Evolutionary conservation across 2,329 filamentous ascomycete genomes (phyloP).

Genomic region (Nemania sp.): DNA sequence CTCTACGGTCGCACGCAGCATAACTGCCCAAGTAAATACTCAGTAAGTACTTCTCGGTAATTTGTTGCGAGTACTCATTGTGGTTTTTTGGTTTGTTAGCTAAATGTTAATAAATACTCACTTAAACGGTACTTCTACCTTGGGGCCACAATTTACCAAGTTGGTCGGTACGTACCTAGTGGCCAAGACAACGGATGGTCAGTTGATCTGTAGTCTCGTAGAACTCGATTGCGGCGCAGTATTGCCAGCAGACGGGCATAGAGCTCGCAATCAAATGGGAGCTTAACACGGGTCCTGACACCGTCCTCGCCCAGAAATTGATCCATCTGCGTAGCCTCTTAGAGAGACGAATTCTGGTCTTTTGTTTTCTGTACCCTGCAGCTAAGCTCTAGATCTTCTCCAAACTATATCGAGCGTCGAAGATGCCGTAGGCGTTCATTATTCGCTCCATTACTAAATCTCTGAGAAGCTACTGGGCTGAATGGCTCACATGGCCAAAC

Average conservation of each 20-base stretch:
- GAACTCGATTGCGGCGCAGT: constrained; percentile 21
- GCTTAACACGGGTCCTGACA: background rate
- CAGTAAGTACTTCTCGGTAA: no score
- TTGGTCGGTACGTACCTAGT: no score
- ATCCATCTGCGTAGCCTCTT: constrained; percentile 11
- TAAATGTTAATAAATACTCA: no score
- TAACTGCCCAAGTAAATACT: no score
- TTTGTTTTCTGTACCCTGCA: constrained; percentile 10
- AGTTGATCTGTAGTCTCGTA: no score
- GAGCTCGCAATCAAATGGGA: constrained; percentile 1
- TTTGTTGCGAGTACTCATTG: no score
- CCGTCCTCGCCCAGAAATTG: constrained; percentile 15
- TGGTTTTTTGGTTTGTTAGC: no score
- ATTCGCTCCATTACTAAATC: constrained; percentile 39
- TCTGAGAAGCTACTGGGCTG: constrained; percentile 43
- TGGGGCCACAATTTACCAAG: no score
- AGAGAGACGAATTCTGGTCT: constrained; percentile 2
- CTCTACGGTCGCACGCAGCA: no score
- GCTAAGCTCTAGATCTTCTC: constrained; percentile 15
- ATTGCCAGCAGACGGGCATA: constrained; percentile 20
- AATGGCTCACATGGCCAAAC: no score
- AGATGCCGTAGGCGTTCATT: constrained; percentile 32
- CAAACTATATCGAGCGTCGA: constrained; percentile 2
- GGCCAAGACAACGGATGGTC: no score
- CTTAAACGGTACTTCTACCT: no score